These are phyloP conservation scores for Emericellopsis atlantica DNA, from an alignment of 2,329 filamentous ascomycete species.

Conservation along the genomic window DNA sequence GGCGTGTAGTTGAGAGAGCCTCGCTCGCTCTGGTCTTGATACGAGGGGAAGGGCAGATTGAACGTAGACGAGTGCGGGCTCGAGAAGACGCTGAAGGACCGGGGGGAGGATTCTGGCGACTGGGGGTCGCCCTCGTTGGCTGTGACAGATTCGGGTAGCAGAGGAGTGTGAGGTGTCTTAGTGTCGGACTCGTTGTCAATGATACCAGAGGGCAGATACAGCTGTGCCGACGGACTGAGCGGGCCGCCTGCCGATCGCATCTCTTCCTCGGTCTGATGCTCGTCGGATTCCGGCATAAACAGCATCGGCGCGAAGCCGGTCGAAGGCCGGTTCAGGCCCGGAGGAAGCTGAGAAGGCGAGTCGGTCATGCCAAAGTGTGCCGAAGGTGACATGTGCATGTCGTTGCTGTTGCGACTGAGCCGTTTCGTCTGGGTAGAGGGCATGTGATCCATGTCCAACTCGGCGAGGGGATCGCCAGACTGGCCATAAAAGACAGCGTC, in stretches of 20 bases:
- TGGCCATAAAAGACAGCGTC: conserved; percentile 31
- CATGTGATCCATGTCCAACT: conserved; percentile 30
- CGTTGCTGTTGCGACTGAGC: conserved; percentile 34
- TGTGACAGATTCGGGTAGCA: conserved; percentile 15
- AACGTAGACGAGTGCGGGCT: conserved; percentile 50
- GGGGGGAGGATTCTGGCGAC: conserved; percentile 47
- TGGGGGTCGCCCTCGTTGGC: conserved; percentile 32
- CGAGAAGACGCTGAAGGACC: conserved; percentile 43
- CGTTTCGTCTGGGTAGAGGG: conserved; percentile 29
- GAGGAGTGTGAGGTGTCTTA: conserved; percentile 17
- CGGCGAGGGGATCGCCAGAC: conserved; percentile 25
- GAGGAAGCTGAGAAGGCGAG: conserved; percentile 8
- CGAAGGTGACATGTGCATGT: conserved; percentile 25
- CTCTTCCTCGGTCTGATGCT: conserved; percentile 47
- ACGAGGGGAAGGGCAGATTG: conserved; percentile 41
- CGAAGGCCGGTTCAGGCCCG: conserved; percentile 1
- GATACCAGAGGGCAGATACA: conserved; percentile 57
- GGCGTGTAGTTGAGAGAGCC: conserved; percentile 24
- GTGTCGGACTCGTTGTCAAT: conserved; percentile 51
- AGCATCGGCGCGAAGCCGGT: conserved; percentile 39
- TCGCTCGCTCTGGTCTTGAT: conserved; percentile 31
- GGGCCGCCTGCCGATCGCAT: conserved; percentile 52
- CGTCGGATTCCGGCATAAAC: conserved; percentile 28
- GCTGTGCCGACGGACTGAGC: conserved; percentile 64
- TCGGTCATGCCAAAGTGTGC: conserved; percentile 23